These are phyloP conservation scores for Ogataea nonfermentans DNA, from an alignment of 805 yeast genomes.

Conservation along the genomic window DNA sequence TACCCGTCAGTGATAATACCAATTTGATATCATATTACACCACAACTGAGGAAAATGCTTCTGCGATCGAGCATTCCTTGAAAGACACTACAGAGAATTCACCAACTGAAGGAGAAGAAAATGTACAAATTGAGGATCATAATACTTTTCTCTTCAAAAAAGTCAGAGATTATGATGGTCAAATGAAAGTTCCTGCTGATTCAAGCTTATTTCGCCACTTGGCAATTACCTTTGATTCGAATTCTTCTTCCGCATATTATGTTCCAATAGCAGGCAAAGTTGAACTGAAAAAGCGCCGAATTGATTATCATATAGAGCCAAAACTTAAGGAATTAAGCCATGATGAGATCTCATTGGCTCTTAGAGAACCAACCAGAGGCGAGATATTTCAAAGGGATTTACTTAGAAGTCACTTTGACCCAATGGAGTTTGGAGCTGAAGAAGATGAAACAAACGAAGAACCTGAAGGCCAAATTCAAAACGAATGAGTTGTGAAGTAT, in stretches of 20 bases:
- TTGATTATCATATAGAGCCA: conserved; percentile 56
- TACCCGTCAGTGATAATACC: conserved; percentile 60
- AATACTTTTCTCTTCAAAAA: conserved; percentile 57
- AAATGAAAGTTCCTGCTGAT: conserved; percentile 42
- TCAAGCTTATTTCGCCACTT: conserved; percentile 57
- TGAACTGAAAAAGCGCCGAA: conserved; percentile 82
- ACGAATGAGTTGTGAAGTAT: no score
- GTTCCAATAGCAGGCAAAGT: conserved; percentile 76
- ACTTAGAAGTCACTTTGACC: conserved; percentile 68
- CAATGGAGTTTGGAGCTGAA: conserved; percentile 70
- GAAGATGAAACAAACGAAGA: conserved; percentile 47
- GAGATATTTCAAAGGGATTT: conserved; percentile 70
- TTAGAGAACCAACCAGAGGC: conserved; percentile 70
- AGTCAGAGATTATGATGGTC: conserved; percentile 78
- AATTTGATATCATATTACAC: conserved; percentile 74
- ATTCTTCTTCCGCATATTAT: conserved; percentile 61
- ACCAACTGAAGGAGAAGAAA: conserved; percentile 47
- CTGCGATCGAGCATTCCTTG: conserved; percentile 40
- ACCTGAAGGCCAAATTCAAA: conserved; percentile 31
- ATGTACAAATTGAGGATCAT: conserved; percentile 35
- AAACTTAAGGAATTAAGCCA: conserved; percentile 54
- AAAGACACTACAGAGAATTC: conserved; percentile 50
- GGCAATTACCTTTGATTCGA: conserved; percentile 59
- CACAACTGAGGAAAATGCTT: conserved; percentile 43
- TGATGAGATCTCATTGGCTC: conserved; percentile 58